Evolutionary conservation across 192 early-diverging fungal species (phyloP), one percentile per base, ranked within the genome.

Genomic region (Podila minutissima): DNA sequence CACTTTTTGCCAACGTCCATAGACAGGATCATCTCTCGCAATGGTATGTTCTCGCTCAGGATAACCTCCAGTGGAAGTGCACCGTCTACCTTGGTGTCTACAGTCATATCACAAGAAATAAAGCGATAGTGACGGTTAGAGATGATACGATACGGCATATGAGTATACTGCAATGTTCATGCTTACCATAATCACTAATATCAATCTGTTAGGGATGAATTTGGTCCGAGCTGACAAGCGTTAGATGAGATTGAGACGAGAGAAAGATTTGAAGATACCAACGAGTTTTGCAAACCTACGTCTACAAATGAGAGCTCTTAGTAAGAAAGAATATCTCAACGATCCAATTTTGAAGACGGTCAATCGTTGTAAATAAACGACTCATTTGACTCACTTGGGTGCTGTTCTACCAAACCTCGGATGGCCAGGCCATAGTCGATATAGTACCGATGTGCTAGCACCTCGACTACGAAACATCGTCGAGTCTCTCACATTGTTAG

Each of bases 401-500:
- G 92, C 64, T 93, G 91, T 71, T 88, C 87, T 11, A 93, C 72
- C 4, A 94, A 83, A 15, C 93, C 93, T 35, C 92, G 86, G 24
- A 94, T 83, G 9, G 92, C 89, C 19, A 94, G 83, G 4, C 94
- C 93, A 72, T 94, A 94, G 49, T 92, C 88, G 15, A 84, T 73
- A 74, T 89, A 91, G 71, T 95, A 94, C 2, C 74, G 69, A n/a
- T 83, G 41, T 69, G 91, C 92, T 11, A 91, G 75, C 24, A 62
- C 64, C 19, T 73, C 67, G n/a, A 85, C 86, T 82, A 68, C 4
- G 17, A 62, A n/a, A 2, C 53, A 7, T 22, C 2, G 10, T 3
- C 11, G 41, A 46, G 0, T 11, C 15, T 46, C 41, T 22, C 22
- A n/a, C 4, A 22, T 22, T n/a, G 24, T 55, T n/a, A 55, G 22